A percentile compares a stretch with the other conserved stretches of the same genome.
Conservation (phyloP, 768 basidiomycete species). For the Tremella mesenterica region DNA sequence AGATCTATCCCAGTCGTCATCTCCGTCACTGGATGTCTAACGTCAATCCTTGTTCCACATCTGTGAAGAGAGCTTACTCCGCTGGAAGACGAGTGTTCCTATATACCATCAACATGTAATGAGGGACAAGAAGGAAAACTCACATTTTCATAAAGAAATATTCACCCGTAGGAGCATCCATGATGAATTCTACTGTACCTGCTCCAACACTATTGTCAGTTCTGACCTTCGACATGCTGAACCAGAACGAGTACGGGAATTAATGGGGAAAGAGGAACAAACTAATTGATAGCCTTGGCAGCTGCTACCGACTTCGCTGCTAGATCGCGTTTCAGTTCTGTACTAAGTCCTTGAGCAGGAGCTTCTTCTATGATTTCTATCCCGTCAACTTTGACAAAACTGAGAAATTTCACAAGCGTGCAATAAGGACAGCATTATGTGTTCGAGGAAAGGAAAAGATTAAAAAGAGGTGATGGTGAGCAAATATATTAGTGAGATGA, state of each 20-base stretch:
- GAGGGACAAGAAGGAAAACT: conserved; percentile 23
- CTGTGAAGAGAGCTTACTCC: conserved; percentile 8
- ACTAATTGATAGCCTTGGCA: conserved; percentile 80
- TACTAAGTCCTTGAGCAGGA: conserved; percentile 77
- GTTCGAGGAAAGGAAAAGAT: too few relatives aligned
- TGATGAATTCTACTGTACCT: conserved; percentile 65
- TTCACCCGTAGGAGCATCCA: conserved; percentile 75
- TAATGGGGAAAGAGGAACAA: not conserved
- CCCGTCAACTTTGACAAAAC: conserved; percentile 16
- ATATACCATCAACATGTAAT: not conserved
- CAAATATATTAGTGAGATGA: too few relatives aligned
- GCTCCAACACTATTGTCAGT: conserved; percentile 17
- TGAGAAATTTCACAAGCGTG: too few relatives aligned
- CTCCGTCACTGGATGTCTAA: conserved; percentile 74
- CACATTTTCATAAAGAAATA: conserved; percentile 97
- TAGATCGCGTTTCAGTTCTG: conserved; percentile 69
- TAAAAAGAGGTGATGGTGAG: too few relatives aligned
- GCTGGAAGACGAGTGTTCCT: conserved; percentile 43
- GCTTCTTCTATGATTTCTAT: conserved; percentile 53
- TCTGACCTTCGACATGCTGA: not conserved
- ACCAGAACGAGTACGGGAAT: not conserved
- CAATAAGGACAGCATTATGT: too few relatives aligned
- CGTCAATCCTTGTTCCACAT: not conserved
- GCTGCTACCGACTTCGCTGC: conserved; percentile 82
- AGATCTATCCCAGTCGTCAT: conserved; percentile 91